phyloP scores from a whole-genome alignment of 2,329 filamentous ascomycete species.

The Fusarium brevicatenulatum region DNA sequence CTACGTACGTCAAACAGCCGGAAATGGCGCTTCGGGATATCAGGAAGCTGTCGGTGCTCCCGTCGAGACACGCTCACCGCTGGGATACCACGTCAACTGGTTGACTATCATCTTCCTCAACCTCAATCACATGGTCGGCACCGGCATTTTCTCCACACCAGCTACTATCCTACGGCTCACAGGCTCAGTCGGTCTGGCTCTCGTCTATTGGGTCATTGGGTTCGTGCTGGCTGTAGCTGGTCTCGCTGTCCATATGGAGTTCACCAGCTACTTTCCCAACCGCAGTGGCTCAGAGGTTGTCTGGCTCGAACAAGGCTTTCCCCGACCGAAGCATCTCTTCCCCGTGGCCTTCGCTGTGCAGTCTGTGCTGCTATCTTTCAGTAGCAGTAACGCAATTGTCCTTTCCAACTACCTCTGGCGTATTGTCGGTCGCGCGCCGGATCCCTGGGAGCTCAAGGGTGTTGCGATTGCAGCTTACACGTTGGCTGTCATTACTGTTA shows the following conservation, averaged over 20 bases:
- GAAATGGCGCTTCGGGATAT: slow-evolving; percentile 63
- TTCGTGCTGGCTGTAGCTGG: slow-evolving; percentile 66
- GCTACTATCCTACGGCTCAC: slow-evolving; percentile 64
- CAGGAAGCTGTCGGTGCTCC: slow-evolving; percentile 71
- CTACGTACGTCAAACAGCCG: slow-evolving; percentile 46
- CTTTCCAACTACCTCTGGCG: slow-evolving; percentile 71
- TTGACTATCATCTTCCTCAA: slow-evolving; percentile 69
- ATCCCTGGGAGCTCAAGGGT: slow-evolving; percentile 73
- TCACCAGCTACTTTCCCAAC: slow-evolving; percentile 72
- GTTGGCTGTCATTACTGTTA: slow-evolving; percentile 63
- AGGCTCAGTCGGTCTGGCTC: slow-evolving; percentile 68
- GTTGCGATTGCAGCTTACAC: slow-evolving; percentile 73
- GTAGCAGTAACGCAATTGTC: slow-evolving; percentile 70
- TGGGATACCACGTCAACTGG: slow-evolving; percentile 68
- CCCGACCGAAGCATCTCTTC: slow-evolving; percentile 71
- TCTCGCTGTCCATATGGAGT: slow-evolving; percentile 70
- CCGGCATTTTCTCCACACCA: slow-evolving; percentile 70
- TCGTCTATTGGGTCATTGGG: slow-evolving; percentile 74
- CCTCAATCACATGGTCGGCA: slow-evolving; percentile 71
- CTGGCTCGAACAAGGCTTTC: slow-evolving; percentile 75
- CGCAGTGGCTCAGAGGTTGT: slow-evolving; percentile 73
- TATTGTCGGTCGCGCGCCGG: slow-evolving; percentile 60
- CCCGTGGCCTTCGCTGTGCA: slow-evolving; percentile 72
- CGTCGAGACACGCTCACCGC: slow-evolving; percentile 65
- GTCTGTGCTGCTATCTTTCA: slow-evolving; percentile 71